Conservation (phyloP, 1,139 yeast species). For the Kodamaea derodonti region DNA sequence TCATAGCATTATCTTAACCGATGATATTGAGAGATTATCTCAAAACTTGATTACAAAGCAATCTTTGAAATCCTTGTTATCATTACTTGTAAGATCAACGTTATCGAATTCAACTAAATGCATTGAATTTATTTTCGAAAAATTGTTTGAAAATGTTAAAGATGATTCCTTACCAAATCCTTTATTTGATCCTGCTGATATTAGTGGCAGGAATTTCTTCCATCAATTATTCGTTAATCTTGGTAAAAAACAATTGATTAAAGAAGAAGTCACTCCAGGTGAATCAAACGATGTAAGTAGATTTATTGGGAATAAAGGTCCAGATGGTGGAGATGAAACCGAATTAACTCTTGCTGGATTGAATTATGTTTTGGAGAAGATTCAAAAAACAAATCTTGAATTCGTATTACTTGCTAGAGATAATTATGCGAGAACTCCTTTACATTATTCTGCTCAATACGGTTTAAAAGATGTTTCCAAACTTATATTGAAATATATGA, state of each 20-base stretch:
- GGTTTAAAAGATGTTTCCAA: conserved; percentile 67
- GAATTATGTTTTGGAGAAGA: conserved; percentile 46
- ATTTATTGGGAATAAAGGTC: conserved; percentile 43
- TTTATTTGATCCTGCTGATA: conserved; percentile 60
- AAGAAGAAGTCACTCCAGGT: conserved; percentile 32
- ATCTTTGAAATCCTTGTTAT: conserved; percentile 42
- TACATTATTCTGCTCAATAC: conserved; percentile 87
- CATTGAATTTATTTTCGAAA: conserved; percentile 49
- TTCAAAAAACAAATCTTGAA: conserved; percentile 46
- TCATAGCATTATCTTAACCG: conserved; percentile 2
- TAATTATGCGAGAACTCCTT: conserved; percentile 75
- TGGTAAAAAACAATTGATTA: conserved; percentile 50
- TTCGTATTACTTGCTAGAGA: conserved; percentile 62
- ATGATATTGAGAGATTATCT: conserved; percentile 6
- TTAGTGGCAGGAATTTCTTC: conserved; percentile 78
- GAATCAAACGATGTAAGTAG: conserved; percentile 30
- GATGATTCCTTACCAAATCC: conserved; percentile 19
- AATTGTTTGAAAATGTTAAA: conserved; percentile 15
- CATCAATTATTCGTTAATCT: conserved; percentile 77
- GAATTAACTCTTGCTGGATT: conserved; percentile 46
- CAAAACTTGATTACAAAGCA: conserved; percentile 15
- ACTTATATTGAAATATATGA: conserved; percentile 48
- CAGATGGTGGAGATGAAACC: conserved; percentile 50
- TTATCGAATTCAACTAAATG: conserved; percentile 48
- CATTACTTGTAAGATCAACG: conserved; percentile 65